Evolutionary conservation across 129 eudicot species (phyloP).

Genomic region (Flaveria robusta): DNA sequence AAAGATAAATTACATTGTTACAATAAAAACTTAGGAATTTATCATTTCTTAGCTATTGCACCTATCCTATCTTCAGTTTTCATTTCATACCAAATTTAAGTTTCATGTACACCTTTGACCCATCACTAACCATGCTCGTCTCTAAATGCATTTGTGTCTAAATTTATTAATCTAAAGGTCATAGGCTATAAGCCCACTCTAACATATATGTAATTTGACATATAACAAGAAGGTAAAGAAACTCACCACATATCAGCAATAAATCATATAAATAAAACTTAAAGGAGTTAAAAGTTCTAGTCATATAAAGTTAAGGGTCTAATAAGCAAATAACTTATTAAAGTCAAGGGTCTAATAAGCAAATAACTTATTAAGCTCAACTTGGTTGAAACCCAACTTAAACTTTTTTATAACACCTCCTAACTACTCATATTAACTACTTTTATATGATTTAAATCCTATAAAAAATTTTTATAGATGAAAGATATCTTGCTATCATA

Average conservation of each 20-base stretch:
- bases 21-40: neutral
- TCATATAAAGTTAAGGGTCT: slow-evolving; percentile 6
- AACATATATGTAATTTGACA: neutral
- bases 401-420: no score
- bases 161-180: neutral
- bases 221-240: neutral
- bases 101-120: neutral
- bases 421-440: no score
- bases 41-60: neutral
- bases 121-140: neutral
- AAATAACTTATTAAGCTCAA: slow-evolving; percentile 13
- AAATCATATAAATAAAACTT: neutral
- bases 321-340: slow-evolving; percentile 8
- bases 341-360: neutral
- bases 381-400: neutral
- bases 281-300: neutral
- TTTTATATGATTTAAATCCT: no score
- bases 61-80: neutral
- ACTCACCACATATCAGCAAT: neutral
- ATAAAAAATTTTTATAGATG: no score
- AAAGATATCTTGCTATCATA: no score
- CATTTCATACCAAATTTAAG: no score
- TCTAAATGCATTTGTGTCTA: neutral
- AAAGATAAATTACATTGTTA: neutral
- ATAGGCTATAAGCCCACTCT: neutral